A percentile compares a stretch with the other conserved stretches of the same genome.
phyloP scores from a whole-genome alignment of 2,329 filamentous ascomycete species.

The Paraconiothyrium sp. region DNA sequence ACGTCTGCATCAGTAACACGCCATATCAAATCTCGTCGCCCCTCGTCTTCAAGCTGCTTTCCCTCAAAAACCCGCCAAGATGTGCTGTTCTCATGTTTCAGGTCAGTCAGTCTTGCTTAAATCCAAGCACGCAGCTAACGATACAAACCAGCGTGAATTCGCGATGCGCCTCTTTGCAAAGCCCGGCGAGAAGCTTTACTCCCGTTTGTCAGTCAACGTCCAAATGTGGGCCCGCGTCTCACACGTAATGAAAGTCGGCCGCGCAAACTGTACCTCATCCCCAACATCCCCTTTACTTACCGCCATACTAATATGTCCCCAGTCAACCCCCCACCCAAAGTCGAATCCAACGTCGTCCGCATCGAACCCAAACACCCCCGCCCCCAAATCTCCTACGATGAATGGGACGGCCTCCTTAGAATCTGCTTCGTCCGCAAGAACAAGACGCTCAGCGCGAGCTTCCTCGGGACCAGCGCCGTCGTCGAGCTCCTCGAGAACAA shows the following conservation, averaged over 20 bases:
- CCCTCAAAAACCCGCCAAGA: slow-evolving; percentile 79
- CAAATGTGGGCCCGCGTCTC: slow-evolving; percentile 86
- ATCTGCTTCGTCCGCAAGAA: slow-evolving; percentile 90
- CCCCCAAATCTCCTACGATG: slow-evolving; percentile 90
- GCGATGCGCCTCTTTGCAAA: slow-evolving; percentile 88
- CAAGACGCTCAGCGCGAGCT: slow-evolving; percentile 83
- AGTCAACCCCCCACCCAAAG: slow-evolving; percentile 87
- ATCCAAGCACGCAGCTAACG: too few relatives aligned
- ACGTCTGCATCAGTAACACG: slow-evolving; percentile 82
- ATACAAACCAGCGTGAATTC: slow-evolving; percentile 76
- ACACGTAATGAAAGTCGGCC: slow-evolving; percentile 89
- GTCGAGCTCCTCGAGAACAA: slow-evolving; percentile 86
- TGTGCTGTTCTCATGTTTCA: slow-evolving; percentile 92
- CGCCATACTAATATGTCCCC: too few relatives aligned
- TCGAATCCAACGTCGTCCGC: slow-evolving; percentile 89
- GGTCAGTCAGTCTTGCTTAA: too few relatives aligned
- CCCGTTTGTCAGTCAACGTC: slow-evolving; percentile 87
- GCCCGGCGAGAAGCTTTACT: slow-evolving; percentile 89
- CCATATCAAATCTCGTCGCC: slow-evolving; percentile 86
- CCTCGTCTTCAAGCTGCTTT: slow-evolving; percentile 86
- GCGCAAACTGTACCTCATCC: slow-evolving; percentile 74
- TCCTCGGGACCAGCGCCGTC: slow-evolving; percentile 81
- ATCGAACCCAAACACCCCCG: slow-evolving; percentile 87
- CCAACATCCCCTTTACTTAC: too few relatives aligned
- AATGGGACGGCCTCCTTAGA: slow-evolving; percentile 90